Evolutionary conservation across 257 asterid species (phyloP).

Genomic region (Solanum appendiculatum): DNA sequence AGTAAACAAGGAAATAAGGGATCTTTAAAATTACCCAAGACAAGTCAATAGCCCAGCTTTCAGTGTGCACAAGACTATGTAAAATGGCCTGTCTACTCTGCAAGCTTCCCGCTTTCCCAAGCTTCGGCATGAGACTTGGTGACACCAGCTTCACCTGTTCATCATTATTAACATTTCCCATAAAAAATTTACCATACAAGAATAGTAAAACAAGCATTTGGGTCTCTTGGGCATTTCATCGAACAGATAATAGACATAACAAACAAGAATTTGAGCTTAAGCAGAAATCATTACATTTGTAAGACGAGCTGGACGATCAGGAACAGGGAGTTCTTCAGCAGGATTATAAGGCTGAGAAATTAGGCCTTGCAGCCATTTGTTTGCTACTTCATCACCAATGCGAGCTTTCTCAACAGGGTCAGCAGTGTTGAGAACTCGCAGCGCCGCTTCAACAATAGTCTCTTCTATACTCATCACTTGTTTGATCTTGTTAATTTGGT

Average conservation of each 20-base stretch:
- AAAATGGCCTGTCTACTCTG: conserved; percentile 94
- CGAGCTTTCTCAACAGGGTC: conserved; percentile 88
- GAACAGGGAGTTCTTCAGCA: conserved; percentile 15
- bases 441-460: conserved; percentile 71
- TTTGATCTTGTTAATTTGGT: neutral
- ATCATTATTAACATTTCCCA: neutral
- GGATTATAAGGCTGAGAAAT: conserved; percentile 33
- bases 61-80: conserved; percentile 92
- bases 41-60: conserved; percentile 98
- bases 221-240: conserved; percentile 24
- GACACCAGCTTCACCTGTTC: conserved; percentile 84
- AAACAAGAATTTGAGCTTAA: neutral
- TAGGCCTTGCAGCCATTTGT: conserved; percentile 58
- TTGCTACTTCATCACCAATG: conserved; percentile 67
- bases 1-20: neutral
- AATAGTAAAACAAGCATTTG: neutral
- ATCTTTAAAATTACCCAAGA: conserved; percentile 57
- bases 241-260: neutral
- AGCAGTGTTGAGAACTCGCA: conserved; percentile 64
- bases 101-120: conserved; percentile 93
- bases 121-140: conserved; percentile 92
- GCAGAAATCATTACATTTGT: neutral
- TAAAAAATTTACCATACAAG: neutral
- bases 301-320: conserved; percentile 83
- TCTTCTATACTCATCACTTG: conserved; percentile 33